phyloP scores from a whole-genome alignment of 2,329 filamentous ascomycete genomes.

The Cladosporium sp. region DNA sequence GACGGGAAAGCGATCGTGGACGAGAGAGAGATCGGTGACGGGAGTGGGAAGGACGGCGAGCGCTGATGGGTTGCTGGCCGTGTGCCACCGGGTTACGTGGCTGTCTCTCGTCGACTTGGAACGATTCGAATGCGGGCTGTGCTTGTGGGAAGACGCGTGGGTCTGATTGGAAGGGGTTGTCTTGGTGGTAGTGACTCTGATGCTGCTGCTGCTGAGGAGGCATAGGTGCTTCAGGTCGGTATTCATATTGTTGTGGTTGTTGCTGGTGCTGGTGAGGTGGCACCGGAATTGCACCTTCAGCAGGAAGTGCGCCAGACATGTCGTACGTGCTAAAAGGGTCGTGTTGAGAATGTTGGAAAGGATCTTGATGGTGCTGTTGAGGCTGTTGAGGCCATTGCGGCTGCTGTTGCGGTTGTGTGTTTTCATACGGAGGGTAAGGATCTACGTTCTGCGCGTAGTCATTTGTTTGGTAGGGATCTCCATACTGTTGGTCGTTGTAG shows the following conservation, averaged over 20 bases:
- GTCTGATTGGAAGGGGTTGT: constrained; percentile 10
- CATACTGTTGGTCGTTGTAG: background rate
- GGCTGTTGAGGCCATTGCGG: background rate
- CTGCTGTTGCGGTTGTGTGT: background rate
- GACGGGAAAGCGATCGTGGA: background rate
- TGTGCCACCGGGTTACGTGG: background rate
- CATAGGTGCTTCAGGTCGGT: background rate
- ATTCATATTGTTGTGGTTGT: background rate
- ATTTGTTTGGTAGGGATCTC: background rate
- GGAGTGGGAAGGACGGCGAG: background rate
- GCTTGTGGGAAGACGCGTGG: constrained; percentile 1
- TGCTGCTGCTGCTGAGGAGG: background rate
- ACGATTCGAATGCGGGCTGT: background rate
- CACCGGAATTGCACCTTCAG: background rate
- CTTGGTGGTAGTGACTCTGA: background rate
- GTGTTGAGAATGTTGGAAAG: background rate
- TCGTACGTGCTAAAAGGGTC: background rate
- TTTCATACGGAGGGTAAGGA: background rate
- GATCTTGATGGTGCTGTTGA: background rate
- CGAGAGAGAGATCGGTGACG: background rate
- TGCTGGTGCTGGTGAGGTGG: background rate
- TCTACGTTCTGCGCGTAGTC: background rate
- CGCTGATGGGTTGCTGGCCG: background rate
- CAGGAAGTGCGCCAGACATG: background rate
- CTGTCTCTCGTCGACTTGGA: background rate